These are phyloP conservation scores for Chrysoporthe deuterocubensis DNA, from an alignment of 2,329 filamentous ascomycete species.

Conservation along the genomic window DNA sequence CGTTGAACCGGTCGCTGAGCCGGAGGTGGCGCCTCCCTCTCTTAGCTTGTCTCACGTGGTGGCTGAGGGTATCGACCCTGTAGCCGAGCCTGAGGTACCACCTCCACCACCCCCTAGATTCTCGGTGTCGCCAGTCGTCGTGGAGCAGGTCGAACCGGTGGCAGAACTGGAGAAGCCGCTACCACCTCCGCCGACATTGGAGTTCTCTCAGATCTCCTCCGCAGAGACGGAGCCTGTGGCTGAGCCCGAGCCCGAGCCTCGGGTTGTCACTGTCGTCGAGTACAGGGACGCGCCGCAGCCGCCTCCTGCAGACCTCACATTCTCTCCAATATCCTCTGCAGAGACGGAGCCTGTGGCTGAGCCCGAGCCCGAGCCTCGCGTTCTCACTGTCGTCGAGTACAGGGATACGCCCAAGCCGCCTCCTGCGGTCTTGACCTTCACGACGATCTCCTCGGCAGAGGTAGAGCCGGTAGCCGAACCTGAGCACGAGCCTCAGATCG, in stretches of 20 bases:
- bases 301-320: slow-evolving; percentile 32
- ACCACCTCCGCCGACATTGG: slow-evolving; percentile 7
- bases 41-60: slow-evolving; percentile 9
- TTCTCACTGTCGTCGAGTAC: slow-evolving; percentile 29
- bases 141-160: slow-evolving; percentile 26
- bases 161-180: slow-evolving; percentile 27
- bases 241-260: slow-evolving; percentile 28
- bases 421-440: slow-evolving; percentile 32
- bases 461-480: slow-evolving; percentile 28
- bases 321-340: slow-evolving; percentile 27
- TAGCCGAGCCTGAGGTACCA: slow-evolving; percentile 37
- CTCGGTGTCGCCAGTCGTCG: slow-evolving; percentile 24
- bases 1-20: slow-evolving; percentile 34
- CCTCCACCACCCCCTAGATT: slow-evolving; percentile 29
- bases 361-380: slow-evolving; percentile 27
- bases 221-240: slow-evolving; percentile 30
- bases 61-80: slow-evolving; percentile 34
- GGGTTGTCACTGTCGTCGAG: slow-evolving; percentile 28
- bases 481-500: slow-evolving; percentile 27
- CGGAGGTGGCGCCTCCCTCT: slow-evolving; percentile 29
- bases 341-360: slow-evolving; percentile 29
- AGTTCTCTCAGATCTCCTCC: slow-evolving; percentile 25
- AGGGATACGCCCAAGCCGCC: slow-evolving; percentile 25
- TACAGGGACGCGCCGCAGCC: slow-evolving; percentile 27
- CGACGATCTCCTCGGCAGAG: slow-evolving; percentile 28